Base-by-base conservation (phyloP, 1,284 basidiomycete genomes). In the Inonotus hispidus region DNA sequence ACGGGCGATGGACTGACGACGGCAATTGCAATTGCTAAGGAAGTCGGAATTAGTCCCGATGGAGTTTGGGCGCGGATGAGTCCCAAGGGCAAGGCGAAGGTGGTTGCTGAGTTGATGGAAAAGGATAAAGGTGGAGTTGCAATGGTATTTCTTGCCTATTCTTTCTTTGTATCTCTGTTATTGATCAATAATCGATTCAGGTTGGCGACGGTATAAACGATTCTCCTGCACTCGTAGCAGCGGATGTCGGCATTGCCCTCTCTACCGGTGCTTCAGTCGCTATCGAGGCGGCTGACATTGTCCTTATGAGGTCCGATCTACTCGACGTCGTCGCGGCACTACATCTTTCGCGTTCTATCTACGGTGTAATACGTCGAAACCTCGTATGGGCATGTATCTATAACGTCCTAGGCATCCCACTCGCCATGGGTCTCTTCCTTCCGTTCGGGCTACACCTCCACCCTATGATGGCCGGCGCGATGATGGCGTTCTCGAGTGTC, bases 171-270 rank as follows among this genome's bases (percentile, higher is more conserved):
- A 14, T 53, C 39, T 57, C 27, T 60, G 32, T 29, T 65, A 49
- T 62, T 64, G 32, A 25, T 37, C 49, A 58, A 35, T 21, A 49
- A 14, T 53, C 43, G 7, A 14, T 52, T 2, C 64, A 95, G 93
- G 93, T 99, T 53, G 97, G 97, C 21, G 97, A 99, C 72, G 97
- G 97, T 19, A 97, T 99, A 77, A 99, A 99, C 73, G 97, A 99
- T 72, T 96, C 95, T 0, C 96, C 95, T 0, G 97, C 96, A 1
- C 86, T 99, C 1, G 95, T 96, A 16, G 92, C 92, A 1, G 93
- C 96, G 0, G 93, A 93, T 1, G 90, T 99, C 35, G 97, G 97
- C 25, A 96, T 99, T 64, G 97, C 97, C 0, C 83, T 99, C 0
- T 93, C 92, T 19, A 93, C 93, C 0, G 97, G 97, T 23, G 95